Base-by-base conservation (phyloP, 169 alveolate species). In the Neospora caninum region DNA sequence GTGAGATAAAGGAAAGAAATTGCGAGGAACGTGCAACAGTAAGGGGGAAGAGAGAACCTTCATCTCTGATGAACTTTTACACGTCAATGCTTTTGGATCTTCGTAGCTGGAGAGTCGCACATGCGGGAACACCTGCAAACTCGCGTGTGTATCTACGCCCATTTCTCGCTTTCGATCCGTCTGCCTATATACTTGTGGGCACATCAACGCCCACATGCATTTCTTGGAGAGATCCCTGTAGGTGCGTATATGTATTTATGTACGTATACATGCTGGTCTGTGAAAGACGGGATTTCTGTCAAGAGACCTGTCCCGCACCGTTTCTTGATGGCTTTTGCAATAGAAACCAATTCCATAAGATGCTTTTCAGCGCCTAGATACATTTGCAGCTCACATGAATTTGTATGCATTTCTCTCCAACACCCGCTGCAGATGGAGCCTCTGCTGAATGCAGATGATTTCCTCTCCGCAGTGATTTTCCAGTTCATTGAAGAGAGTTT, bases 371-470 rank as follows among this genome's bases (percentile, higher is more conserved):
- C 58, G 58, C 13, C 4, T 7, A 49, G 13, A 49, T 7, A 49
- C 58, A 4, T 49, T 49, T 49, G 22, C 22, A 49, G 4, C 22
- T 49, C 58, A 49, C 58, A 49, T 13, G n/a, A n/a, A n/a, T n/a
- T n/a, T 49, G 58, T 49, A 13, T 64, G 73, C 73, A 27, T 64
- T 64, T 64, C 73, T 64, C 73, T 64, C 73, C 73, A 10, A 7
- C 64, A 27, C 73, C 31, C n/a, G 31, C 34, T 64, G n/a, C 73
- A 64, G 73, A 16, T 64, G 41, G 84, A 97, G 96, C 95, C 95
- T 31, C 94, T 98, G 73, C 97, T 98, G 94, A 98, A 97, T 88
- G 93, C 95, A 0, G 96, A 96, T 39, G 98, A 95, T 67, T 95
- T 97, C 49, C 96, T 95, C 70, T 91, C 97, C 25, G 96, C 95